A percentile compares a stretch with the other conserved stretches of the same genome.
Conservation (phyloP, 2,329 filamentous ascomycete species). For the Ophiocordyceps camponoti-saundersi region DNA sequence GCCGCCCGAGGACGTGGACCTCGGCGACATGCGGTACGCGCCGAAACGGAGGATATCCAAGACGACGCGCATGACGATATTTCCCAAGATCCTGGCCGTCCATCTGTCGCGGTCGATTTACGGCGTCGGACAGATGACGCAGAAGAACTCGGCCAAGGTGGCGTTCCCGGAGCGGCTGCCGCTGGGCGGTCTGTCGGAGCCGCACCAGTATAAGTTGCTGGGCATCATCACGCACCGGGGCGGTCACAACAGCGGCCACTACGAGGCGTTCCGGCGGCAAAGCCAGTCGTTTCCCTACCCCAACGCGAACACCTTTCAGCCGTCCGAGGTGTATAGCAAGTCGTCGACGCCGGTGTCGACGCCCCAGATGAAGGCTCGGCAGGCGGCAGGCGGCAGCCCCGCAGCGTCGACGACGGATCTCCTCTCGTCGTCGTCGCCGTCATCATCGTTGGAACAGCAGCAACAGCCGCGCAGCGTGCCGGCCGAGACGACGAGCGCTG, state of each 20-base stretch:
- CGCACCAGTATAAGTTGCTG: constrained; percentile 68
- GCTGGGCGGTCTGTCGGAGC: constrained; percentile 61
- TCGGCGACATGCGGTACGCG: constrained; percentile 58
- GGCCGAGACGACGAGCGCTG: not conserved
- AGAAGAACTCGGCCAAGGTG: constrained; percentile 91
- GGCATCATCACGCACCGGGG: constrained; percentile 89
- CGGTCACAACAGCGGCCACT: constrained; percentile 90
- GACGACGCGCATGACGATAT: constrained; percentile 71
- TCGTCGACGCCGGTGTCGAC: constrained; percentile 36
- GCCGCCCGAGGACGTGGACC: constrained; percentile 49
- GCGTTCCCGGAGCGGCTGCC: constrained; percentile 76
- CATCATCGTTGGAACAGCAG: constrained; percentile 10
- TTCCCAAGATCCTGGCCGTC: constrained; percentile 79
- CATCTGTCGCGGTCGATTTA: constrained; percentile 91
- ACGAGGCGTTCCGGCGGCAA: constrained; percentile 88
- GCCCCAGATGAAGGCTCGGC: constrained; percentile 22
- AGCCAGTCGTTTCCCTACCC: constrained; percentile 64
- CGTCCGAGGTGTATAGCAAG: constrained; percentile 55
- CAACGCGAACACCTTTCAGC: constrained; percentile 64
- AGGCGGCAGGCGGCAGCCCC: constrained; percentile 18
- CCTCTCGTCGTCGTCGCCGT: constrained; percentile 20
- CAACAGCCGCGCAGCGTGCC: constrained; percentile 7
- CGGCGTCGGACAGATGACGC: constrained; percentile 56
- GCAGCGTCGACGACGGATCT: constrained; percentile 30
- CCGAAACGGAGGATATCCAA: constrained; percentile 75